These are phyloP conservation scores for Colletotrichum navitas DNA, from an alignment of 2,329 filamentous ascomycete species.

Conservation along the genomic window DNA sequence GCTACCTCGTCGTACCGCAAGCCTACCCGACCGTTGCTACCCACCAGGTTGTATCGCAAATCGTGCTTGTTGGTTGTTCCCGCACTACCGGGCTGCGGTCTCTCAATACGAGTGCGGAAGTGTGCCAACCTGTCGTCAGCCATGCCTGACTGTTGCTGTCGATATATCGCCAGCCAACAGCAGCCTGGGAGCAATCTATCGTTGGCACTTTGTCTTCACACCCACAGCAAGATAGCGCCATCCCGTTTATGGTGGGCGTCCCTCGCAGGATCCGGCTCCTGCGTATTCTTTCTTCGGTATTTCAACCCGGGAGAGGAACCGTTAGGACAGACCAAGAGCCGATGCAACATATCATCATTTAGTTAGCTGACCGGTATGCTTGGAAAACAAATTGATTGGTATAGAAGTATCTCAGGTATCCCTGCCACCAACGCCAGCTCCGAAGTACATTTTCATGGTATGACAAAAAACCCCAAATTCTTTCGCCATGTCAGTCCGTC, in stretches of 20 bases:
- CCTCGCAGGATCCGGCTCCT: slow-evolving; percentile 18
- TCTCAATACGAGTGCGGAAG: not conserved
- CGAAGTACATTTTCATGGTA: slow-evolving; percentile 35
- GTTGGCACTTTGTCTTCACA: slow-evolving; percentile 22
- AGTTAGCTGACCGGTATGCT: not conserved
- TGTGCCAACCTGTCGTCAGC: not conserved
- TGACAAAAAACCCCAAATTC: slow-evolving; percentile 26
- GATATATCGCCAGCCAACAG: not conserved
- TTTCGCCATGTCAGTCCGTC: slow-evolving; percentile 16
- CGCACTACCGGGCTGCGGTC: not conserved
- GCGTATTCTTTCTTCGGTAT: slow-evolving; percentile 14
- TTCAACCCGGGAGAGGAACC: not conserved
- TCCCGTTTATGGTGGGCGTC: not conserved
- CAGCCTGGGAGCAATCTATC: slow-evolving; percentile 5
- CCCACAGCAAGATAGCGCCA: not conserved
- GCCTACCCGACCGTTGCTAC: not conserved
- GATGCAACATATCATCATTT: not conserved
- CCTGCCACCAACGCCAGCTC: slow-evolving; percentile 41
- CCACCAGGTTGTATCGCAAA: not conserved
- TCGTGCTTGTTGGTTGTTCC: not conserved
- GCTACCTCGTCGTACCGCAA: not conserved
- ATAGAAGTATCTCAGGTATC: slow-evolving; percentile 38
- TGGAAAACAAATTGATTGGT: slow-evolving; percentile 26
- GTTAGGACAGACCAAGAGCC: not conserved
- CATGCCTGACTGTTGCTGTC: not conserved